Evolutionary conservation across 345 rosid genomes (phyloP).

Genomic region (Camelina neglecta): DNA sequence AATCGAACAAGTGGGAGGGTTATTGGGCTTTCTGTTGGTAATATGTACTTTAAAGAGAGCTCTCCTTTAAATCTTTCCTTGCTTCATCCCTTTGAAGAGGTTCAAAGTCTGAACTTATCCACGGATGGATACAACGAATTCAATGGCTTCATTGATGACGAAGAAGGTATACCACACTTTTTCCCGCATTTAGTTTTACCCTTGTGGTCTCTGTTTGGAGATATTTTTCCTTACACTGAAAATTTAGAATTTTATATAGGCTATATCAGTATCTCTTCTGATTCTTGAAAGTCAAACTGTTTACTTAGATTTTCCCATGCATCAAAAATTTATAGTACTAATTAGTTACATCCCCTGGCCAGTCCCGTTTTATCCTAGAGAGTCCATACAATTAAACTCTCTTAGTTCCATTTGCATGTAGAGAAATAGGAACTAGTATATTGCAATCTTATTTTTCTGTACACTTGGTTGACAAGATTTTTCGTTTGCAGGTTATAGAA

Average conservation of each 20-base stretch:
- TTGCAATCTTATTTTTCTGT: neutral
- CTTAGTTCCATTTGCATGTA: too few relatives aligned
- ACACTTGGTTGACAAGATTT: neutral
- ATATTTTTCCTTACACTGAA: neutral
- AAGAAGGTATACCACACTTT: slow-evolving; percentile 20
- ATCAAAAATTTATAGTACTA: too few relatives aligned
- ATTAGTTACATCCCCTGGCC: too few relatives aligned
- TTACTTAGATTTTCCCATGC: too few relatives aligned
- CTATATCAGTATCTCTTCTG: too few relatives aligned
- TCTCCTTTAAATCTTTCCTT: slow-evolving; percentile 1
- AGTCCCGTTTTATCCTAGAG: too few relatives aligned
- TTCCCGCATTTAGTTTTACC: neutral
- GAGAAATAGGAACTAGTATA: too few relatives aligned
- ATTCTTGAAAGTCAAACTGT: too few relatives aligned
- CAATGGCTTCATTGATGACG: slow-evolving; percentile 28
- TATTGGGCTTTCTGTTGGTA: neutral
- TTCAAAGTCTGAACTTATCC: neutral
- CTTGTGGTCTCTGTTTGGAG: neutral
- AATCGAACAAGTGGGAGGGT: neutral
- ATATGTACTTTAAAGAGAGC: too few relatives aligned
- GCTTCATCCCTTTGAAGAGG: slow-evolving; percentile 12
- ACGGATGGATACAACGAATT: neutral
- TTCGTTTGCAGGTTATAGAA: slow-evolving; percentile 20
- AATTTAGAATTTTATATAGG: too few relatives aligned
- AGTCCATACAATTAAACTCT: too few relatives aligned